Conservation (phyloP, 2,329 filamentous ascomycete genomes). For the Cladosporium sp. region DNA sequence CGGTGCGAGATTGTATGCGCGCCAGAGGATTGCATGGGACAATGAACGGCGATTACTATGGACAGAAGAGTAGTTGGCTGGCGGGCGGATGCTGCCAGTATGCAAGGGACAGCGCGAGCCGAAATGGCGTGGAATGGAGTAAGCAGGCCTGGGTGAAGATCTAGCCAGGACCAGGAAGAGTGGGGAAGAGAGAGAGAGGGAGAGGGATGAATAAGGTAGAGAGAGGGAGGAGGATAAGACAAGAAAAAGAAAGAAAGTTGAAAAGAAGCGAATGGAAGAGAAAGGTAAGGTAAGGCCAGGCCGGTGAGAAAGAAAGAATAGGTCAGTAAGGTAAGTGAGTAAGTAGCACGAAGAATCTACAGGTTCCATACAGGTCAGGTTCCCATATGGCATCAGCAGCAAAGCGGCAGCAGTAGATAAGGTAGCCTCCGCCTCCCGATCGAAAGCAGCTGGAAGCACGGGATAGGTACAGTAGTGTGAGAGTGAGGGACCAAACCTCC, state of each 20-base stretch:
- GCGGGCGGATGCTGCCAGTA: slow-evolving; percentile 5
- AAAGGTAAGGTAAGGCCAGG: neutral
- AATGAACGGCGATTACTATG: slow-evolving; percentile 1
- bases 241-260: no score
- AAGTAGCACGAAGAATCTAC: no score
- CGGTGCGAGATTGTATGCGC: slow-evolving; percentile 4
- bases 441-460: no score
- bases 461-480: no score
- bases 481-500: no score
- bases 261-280: neutral
- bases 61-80: slow-evolving; percentile 1
- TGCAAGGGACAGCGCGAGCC: slow-evolving; percentile 11
- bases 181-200: neutral
- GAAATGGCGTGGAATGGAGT: slow-evolving; percentile 12
- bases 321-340: no score
- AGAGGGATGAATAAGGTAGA: neutral
- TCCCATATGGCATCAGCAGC: no score
- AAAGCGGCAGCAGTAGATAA: no score
- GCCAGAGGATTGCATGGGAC: slow-evolving; percentile 10
- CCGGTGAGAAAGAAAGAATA: neutral
- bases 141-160: neutral
- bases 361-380: no score
- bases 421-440: no score
- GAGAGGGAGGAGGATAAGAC: no score
- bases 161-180: neutral